Percentiles rank a stretch among this genome's conserved stretches.
Evolutionary conservation across 176 grass and related monocot genomes (phyloP).

Genomic region (Carex pumila): DNA sequence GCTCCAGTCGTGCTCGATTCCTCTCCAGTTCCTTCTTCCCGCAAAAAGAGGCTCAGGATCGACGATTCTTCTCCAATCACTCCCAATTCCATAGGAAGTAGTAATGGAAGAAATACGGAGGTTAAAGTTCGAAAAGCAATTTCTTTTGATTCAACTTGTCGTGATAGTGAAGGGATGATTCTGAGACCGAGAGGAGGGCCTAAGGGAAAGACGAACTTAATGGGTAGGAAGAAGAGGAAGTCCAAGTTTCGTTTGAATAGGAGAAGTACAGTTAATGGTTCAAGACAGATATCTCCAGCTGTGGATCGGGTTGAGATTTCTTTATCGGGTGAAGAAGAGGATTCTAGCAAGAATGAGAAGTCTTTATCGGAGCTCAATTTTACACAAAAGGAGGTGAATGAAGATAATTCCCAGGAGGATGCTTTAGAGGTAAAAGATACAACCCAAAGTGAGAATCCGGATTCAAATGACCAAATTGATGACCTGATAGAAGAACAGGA

Average conservation of each 20-base stretch:
- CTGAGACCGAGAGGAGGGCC: constrained; percentile 62
- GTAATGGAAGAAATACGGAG: constrained; percentile 28
- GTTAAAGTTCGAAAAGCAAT: constrained; percentile 14
- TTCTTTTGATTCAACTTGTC: constrained; percentile 25
- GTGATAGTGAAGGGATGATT: constrained; percentile 40
- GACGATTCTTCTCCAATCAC: constrained; percentile 16
- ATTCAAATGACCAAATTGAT: constrained; percentile 6
- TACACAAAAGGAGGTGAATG: constrained; percentile 6
- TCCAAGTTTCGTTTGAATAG: constrained; percentile 21
- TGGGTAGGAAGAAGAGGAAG: constrained; percentile 26
- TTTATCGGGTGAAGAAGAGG: constrained; percentile 23
- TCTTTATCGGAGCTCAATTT: neutral
- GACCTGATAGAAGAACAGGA: constrained; percentile 27
- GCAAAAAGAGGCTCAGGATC: constrained; percentile 38
- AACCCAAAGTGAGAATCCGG: neutral
- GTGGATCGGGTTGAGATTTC: constrained; percentile 11
- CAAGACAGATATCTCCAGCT: constrained; percentile 11
- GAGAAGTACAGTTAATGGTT: neutral
- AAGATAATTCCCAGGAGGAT: constrained; percentile 2
- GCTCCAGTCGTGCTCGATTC: constrained; percentile 72
- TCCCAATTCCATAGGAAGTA: constrained; percentile 29
- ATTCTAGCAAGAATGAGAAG: constrained; percentile 13
- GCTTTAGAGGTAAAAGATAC: constrained; percentile 1
- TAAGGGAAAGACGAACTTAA: constrained; percentile 43
- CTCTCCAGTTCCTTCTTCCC: constrained; percentile 51